Percentiles rank a stretch among this genome's conserved stretches.
Conservation (phyloP, 768 basidiomycete genomes). For the Grammothele lineata region DNA sequence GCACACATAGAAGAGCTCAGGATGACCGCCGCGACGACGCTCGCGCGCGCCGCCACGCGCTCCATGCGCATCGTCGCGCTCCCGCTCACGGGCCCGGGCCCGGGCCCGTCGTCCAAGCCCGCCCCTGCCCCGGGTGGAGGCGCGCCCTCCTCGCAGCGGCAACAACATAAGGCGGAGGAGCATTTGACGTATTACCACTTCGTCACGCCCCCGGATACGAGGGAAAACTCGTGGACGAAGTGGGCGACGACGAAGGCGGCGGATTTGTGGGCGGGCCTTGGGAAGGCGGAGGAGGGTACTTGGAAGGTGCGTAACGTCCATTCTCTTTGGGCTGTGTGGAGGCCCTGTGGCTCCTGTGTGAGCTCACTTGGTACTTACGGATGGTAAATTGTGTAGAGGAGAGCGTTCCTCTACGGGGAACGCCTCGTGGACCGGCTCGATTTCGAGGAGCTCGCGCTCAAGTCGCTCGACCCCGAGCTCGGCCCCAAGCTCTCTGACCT, state of each 20-base stretch:
- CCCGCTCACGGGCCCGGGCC: constrained; percentile 34
- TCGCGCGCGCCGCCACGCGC: constrained; percentile 17
- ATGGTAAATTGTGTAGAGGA: constrained; percentile 53
- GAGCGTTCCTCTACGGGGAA: constrained; percentile 60
- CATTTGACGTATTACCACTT: constrained; percentile 42
- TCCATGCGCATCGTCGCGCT: constrained; percentile 45
- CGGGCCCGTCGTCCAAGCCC: no score
- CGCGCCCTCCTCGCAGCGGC: background rate
- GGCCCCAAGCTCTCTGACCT: constrained; percentile 40
- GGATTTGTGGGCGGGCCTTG: constrained; percentile 61
- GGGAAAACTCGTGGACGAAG: constrained; percentile 37
- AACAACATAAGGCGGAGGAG: constrained; percentile 9
- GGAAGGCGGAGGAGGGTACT: constrained; percentile 55
- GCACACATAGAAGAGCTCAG: no score
- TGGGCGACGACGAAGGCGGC: constrained; percentile 50
- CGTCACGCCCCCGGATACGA: constrained; percentile 24
- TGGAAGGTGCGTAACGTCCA: constrained; percentile 65
- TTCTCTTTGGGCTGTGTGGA: background rate
- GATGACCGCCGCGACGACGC: constrained; percentile 2
- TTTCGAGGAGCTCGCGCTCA: constrained; percentile 77
- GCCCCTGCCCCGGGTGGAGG: no score
- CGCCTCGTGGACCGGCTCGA: constrained; percentile 67
- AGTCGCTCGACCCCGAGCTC: constrained; percentile 64
- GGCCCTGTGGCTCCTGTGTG: background rate
- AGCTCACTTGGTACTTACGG: background rate